Evolutionary conservation across 257 asterid species (phyloP), one percentile per base, ranked within the genome.

Genomic region (Nicotiana noctiflora): DNA sequence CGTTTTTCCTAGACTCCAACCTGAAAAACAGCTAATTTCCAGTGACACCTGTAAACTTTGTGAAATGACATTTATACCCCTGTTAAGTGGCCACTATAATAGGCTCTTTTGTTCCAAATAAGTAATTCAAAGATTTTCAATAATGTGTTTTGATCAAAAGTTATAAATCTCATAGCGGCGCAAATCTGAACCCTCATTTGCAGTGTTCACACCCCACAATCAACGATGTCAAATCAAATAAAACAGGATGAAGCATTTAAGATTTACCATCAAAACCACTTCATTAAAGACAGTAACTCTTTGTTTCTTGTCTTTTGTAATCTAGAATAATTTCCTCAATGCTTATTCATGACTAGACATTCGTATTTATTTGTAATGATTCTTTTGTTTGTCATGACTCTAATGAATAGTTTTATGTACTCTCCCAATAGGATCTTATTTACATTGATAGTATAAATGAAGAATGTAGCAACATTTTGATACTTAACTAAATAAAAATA

Each of bases 1-100:
- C 78, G 78, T 74, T 74, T 40, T 70, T 70, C 77, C 15, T 21
- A 70, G 27, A 21, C 23, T 44, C 8, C 13, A 72, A 72, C 77
- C 60, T 72, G 77, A 23, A 74, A 46, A 74, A 74, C 78, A 74
- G 61, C 78, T 72, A 74, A 49, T 74, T 49, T 6, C 61, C 61
- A 74, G 49, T 49, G 60, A 74, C 78, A 74, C 15, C 60, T 74
- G 40, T 72, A 44, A 25, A 0, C 11, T 72, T 72, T 3, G 0
- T 0, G 0, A 44, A 49, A 46, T 74, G 78, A 49, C 61, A 4
- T 0, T 49, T 0, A 0, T 74, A 49, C 12, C 78, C 44, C 2
- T 49, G 13, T 8, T 14, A 74, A 23, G 23, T 49, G 44, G 1
- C 7, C 40, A 14, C 0, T 7, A 49, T 46, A 15, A 64, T 8